A percentile compares a stretch with the other conserved stretches of the same genome.
Conservation (phyloP, 1,284 basidiomycete genomes). For the Fomes fomentarius region DNA sequence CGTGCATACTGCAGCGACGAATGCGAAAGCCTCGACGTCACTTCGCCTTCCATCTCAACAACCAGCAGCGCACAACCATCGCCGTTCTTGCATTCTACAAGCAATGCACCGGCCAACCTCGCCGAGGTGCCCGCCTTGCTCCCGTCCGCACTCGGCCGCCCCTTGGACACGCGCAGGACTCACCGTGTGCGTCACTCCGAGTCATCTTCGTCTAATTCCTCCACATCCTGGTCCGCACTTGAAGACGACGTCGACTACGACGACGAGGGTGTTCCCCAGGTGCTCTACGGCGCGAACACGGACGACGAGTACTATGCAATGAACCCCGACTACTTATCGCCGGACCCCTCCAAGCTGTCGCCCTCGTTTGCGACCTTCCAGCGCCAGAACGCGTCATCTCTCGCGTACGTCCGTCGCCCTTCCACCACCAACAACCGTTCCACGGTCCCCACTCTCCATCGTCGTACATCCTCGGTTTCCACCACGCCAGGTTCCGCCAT, state of each 20-base stretch:
- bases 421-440: slow-evolving; percentile 71
- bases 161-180: slow-evolving; percentile 17
- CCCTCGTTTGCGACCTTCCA: slow-evolving; percentile 35
- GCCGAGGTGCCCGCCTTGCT: slow-evolving; percentile 60
- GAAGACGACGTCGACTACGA: slow-evolving; percentile 68
- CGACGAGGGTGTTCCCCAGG: slow-evolving; percentile 40
- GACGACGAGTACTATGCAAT: slow-evolving; percentile 36
- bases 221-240: slow-evolving; percentile 57
- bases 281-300: slow-evolving; percentile 43
- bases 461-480: slow-evolving; percentile 51
- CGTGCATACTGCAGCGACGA: slow-evolving; percentile 75
- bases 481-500: slow-evolving; percentile 43
- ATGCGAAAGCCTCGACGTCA: slow-evolving; percentile 65
- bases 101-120: slow-evolving; percentile 36
- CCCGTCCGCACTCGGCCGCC: slow-evolving; percentile 54
- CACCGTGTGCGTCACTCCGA: slow-evolving; percentile 51
- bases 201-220: slow-evolving; percentile 61
- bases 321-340: slow-evolving; percentile 33
- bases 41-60: slow-evolving; percentile 68
- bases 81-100: slow-evolving; percentile 56
- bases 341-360: slow-evolving; percentile 43
- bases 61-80: slow-evolving; percentile 72
- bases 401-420: slow-evolving; percentile 71
- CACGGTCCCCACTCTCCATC: slow-evolving; percentile 58
- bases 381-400: slow-evolving; percentile 22